Percentiles rank a stretch among this genome's conserved stretches.
Conservation (phyloP, 2,329 filamentous ascomycete species). For the Penicillium sp. region DNA sequence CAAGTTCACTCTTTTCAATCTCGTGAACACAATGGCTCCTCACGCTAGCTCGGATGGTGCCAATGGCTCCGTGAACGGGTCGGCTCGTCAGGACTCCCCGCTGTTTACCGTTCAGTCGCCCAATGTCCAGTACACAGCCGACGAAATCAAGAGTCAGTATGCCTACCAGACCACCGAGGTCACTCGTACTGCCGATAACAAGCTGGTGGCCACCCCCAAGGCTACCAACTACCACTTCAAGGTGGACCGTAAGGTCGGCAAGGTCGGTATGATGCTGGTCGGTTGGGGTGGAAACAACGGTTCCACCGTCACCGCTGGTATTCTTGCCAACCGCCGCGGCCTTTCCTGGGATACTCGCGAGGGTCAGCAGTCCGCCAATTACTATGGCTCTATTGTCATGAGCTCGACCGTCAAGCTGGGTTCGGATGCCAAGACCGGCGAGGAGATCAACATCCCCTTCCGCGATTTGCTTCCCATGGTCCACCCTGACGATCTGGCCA, state of each 20-base stretch:
- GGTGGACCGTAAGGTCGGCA: slow-evolving; percentile 88
- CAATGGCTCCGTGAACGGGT: slow-evolving; percentile 57
- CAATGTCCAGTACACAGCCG: slow-evolving; percentile 87
- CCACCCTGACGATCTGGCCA: slow-evolving; percentile 90
- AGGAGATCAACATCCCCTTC: slow-evolving; percentile 96
- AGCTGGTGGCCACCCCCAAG: slow-evolving; percentile 79
- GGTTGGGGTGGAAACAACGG: slow-evolving; percentile 99
- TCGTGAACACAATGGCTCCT: slow-evolving; percentile 74
- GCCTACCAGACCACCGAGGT: slow-evolving; percentile 93
- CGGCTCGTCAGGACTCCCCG: slow-evolving; percentile 45
- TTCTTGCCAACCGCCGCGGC: slow-evolving; percentile 87
- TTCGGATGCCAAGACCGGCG: slow-evolving; percentile 75
- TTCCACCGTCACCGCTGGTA: slow-evolving; percentile 93
- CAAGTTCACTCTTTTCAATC: slow-evolving; percentile 19
- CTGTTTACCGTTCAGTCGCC: slow-evolving; percentile 88
- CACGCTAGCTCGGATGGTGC: slow-evolving; percentile 69
- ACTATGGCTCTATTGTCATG: slow-evolving; percentile 98
- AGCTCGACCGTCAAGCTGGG: slow-evolving; percentile 96
- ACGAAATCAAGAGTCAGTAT: slow-evolving; percentile 89
- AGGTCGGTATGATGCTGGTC: slow-evolving; percentile 95
- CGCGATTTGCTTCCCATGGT: slow-evolving; percentile 93
- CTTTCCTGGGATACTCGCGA: slow-evolving; percentile 94
- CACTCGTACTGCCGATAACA: slow-evolving; percentile 68
- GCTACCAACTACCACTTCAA: slow-evolving; percentile 97
- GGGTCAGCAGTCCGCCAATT: slow-evolving; percentile 82